Percentiles rank a stretch among this genome's conserved stretches.
Conservation (phyloP, 1,284 basidiomycete species). For the Anthracocystis setariae region DNA sequence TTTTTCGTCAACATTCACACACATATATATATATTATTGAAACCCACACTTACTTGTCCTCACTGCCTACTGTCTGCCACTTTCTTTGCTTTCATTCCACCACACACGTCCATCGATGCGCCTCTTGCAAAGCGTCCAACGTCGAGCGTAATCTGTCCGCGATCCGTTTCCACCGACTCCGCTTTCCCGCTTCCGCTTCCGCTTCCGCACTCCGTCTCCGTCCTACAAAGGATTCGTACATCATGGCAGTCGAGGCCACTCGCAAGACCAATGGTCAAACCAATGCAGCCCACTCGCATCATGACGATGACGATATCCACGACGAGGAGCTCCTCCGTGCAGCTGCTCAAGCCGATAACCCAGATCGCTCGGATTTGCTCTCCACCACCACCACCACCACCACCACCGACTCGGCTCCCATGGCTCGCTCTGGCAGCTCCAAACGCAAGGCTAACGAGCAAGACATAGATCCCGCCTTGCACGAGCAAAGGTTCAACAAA, state of each 20-base stretch:
- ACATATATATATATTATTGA: too few relatives aligned
- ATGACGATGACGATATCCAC: conserved; percentile 34
- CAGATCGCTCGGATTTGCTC: conserved; percentile 16
- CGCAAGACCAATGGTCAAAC: conserved; percentile 10
- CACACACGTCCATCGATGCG: too few relatives aligned
- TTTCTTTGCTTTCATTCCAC: too few relatives aligned
- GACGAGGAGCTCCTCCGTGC: conserved; percentile 72
- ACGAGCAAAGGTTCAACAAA: conserved; percentile 56
- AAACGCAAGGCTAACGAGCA: conserved; percentile 21
- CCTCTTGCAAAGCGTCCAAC: too few relatives aligned
- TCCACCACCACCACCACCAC: too few relatives aligned
- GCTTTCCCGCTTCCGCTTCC: not conserved
- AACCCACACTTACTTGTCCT: too few relatives aligned
- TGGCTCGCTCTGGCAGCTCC: conserved; percentile 17
- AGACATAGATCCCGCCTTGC: conserved; percentile 37
- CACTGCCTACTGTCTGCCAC: too few relatives aligned
- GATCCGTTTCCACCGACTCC: too few relatives aligned
- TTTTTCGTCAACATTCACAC: too few relatives aligned
- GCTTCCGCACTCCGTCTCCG: not conserved
- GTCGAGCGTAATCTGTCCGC: too few relatives aligned
- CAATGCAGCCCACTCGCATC: conserved; percentile 14
- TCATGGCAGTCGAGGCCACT: conserved; percentile 16
- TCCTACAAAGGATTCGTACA: conserved; percentile 5
- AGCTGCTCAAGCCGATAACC: conserved; percentile 39
- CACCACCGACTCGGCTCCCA: conserved; percentile 20